These are phyloP conservation scores for Penicillium sclerotigenum DNA, from an alignment of 2,329 filamentous ascomycete species.

Conservation along the genomic window DNA sequence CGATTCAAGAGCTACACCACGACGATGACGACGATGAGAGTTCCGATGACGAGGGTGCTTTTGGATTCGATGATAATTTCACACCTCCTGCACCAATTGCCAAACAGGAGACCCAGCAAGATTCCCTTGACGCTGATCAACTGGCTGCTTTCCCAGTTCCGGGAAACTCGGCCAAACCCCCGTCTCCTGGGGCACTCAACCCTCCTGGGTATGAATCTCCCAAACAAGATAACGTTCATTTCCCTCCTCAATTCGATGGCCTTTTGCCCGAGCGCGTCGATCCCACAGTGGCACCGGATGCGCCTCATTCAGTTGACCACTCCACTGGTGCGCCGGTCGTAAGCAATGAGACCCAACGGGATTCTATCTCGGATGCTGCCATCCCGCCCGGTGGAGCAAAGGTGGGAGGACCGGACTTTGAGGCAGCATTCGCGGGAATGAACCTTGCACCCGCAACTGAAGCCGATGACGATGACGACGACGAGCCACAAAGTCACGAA, in stretches of 20 bases:
- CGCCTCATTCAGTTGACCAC: constrained; percentile 40
- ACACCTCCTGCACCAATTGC: constrained; percentile 56
- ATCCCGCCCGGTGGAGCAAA: constrained; percentile 28
- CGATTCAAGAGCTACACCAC: constrained; percentile 79
- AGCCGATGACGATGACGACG: constrained; percentile 57
- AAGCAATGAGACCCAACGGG: constrained; percentile 33
- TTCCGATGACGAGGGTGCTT: constrained; percentile 61
- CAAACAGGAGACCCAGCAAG: constrained; percentile 28
- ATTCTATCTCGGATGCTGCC: constrained; percentile 12
- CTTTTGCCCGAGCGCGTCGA: constrained; percentile 41
- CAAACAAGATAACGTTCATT: constrained; percentile 26
- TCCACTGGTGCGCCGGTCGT: constrained; percentile 38
- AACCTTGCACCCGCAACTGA: constrained; percentile 46
- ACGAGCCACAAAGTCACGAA: constrained; percentile 43
- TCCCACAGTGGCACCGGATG: constrained; percentile 39
- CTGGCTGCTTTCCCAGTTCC: constrained; percentile 39
- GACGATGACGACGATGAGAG: constrained; percentile 83
- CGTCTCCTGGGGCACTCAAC: constrained; percentile 58
- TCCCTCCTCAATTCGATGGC: constrained; percentile 40
- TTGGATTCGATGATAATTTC: constrained; percentile 91
- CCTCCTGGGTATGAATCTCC: constrained; percentile 46
- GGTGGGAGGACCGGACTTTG: constrained; percentile 43
- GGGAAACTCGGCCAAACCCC: constrained; percentile 40
- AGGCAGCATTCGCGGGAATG: constrained; percentile 46
- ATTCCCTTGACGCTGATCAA: constrained; percentile 38